Evolutionary conservation across 108 stramenopile species (phyloP).

Genomic region (Nitzschia sp.): DNA sequence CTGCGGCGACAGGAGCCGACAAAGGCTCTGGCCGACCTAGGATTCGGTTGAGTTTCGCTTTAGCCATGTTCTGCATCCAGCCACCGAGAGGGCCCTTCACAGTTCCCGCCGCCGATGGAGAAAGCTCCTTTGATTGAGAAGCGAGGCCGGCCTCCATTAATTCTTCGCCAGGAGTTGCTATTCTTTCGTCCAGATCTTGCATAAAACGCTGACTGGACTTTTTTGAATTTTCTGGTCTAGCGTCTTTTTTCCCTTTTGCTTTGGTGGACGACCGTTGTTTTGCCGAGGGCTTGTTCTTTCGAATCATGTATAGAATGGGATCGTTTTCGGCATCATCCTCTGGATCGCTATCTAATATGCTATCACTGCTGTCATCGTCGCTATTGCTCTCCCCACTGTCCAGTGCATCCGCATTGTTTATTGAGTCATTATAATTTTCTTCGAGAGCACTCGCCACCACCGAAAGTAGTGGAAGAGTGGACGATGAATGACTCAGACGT

Average conservation of each 20-base stretch:
- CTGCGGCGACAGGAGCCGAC: background rate
- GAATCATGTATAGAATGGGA: constrained; percentile 22
- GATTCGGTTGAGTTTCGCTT: background rate
- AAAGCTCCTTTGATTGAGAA: background rate
- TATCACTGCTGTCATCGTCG: constrained; percentile 5
- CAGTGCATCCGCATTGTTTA: background rate
- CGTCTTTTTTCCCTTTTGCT: background rate
- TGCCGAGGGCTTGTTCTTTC: background rate
- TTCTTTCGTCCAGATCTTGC: constrained; percentile 12
- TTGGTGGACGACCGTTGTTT: background rate
- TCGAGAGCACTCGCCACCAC: constrained; percentile 16
- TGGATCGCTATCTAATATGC: background rate
- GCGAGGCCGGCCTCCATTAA: background rate
- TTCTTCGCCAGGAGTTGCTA: background rate
- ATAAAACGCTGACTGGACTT: constrained; percentile 27
- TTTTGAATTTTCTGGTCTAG: background rate
- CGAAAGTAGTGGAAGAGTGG: constrained; percentile 8
- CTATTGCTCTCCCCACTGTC: background rate
- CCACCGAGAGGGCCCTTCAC: background rate
- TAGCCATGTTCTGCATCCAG: background rate
- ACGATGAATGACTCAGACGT: constrained; percentile 1
- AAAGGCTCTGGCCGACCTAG: background rate
- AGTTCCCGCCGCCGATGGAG: background rate
- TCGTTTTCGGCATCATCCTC: constrained; percentile 24
- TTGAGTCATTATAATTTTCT: background rate